Percentiles rank a stretch among this genome's conserved stretches.
Conservation (phyloP, 106 monocot genomes). For the Dactylorhiza incarnata region DNA sequence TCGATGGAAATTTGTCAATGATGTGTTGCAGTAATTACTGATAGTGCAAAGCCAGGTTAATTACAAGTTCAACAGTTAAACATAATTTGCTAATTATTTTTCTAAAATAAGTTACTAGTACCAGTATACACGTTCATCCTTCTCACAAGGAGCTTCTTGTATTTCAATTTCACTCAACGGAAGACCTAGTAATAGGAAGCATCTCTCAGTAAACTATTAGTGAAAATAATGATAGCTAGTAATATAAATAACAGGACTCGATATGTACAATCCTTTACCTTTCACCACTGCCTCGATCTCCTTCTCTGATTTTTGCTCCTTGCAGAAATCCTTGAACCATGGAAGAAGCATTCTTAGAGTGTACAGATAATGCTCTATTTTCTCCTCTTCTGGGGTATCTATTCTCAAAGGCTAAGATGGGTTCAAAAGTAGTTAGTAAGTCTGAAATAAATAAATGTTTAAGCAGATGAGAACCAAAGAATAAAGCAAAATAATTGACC, state of each 20-base stretch:
- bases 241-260: background rate
- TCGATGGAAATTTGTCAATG: slow-evolving; percentile 38
- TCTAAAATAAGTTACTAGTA: slow-evolving; percentile 17
- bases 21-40: slow-evolving; percentile 45
- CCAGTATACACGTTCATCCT: slow-evolving; percentile 63
- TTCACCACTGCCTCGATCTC: slow-evolving; percentile 44
- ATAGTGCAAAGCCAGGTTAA: background rate
- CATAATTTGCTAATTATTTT: background rate
- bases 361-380: slow-evolving; percentile 9
- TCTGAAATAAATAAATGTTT: background rate
- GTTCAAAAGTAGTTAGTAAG: background rate
- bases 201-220: background rate
- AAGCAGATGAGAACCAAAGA: background rate
- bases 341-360: slow-evolving; percentile 11
- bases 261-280: slow-evolving; percentile 18
- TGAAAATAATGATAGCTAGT: background rate
- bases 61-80: background rate
- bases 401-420: slow-evolving; percentile 13
- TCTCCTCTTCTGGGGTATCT: background rate
- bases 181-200: slow-evolving; percentile 24
- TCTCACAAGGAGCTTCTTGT: slow-evolving; percentile 24
- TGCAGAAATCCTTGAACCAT: slow-evolving; percentile 22
- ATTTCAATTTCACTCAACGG: slow-evolving; percentile 22
- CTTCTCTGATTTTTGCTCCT: slow-evolving; percentile 46
- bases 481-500: slow-evolving; percentile 6